These are phyloP conservation scores for Paramyrothecium sp. DNA, from an alignment of 2,329 filamentous ascomycete species.

Conservation along the genomic window DNA sequence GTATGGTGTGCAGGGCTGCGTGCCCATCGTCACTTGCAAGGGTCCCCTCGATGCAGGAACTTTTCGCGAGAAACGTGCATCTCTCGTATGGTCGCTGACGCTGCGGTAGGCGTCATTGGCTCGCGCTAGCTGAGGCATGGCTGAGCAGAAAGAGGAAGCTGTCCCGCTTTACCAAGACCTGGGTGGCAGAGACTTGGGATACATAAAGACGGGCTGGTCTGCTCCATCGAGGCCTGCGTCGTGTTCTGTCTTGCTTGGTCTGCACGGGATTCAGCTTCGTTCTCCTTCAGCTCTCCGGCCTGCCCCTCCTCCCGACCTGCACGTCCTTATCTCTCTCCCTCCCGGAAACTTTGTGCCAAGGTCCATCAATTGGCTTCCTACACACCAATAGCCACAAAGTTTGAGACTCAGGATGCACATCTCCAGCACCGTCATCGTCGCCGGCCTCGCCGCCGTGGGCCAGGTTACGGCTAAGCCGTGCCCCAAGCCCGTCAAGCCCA, in stretches of 20 bases:
- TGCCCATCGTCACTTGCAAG: not conserved
- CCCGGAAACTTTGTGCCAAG: not conserved
- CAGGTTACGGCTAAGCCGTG: slow-evolving; percentile 24
- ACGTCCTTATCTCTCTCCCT: not conserved
- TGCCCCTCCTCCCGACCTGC: not conserved
- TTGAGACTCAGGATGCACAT: slow-evolving; percentile 27
- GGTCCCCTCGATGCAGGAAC: not conserved
- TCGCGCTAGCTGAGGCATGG: not conserved
- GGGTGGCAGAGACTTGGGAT: not conserved
- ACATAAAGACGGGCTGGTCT: not conserved
- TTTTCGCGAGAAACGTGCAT: not conserved
- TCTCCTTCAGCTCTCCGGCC: not conserved
- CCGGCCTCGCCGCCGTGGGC: slow-evolving; percentile 25
- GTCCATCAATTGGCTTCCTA: not conserved
- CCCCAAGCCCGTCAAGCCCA: slow-evolving; percentile 22
- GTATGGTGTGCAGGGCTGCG: not conserved
- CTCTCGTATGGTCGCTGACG: no score
- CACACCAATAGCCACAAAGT: slow-evolving; percentile 5
- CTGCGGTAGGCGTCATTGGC: no score
- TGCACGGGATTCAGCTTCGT: not conserved
- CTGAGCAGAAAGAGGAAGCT: not conserved
- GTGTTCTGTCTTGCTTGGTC: not conserved
- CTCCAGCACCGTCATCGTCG: slow-evolving; percentile 22
- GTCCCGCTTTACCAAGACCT: not conserved
- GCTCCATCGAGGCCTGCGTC: not conserved